Conservation (phyloP, 768 basidiomycete genomes). For the Phylloporus arenicola region DNA sequence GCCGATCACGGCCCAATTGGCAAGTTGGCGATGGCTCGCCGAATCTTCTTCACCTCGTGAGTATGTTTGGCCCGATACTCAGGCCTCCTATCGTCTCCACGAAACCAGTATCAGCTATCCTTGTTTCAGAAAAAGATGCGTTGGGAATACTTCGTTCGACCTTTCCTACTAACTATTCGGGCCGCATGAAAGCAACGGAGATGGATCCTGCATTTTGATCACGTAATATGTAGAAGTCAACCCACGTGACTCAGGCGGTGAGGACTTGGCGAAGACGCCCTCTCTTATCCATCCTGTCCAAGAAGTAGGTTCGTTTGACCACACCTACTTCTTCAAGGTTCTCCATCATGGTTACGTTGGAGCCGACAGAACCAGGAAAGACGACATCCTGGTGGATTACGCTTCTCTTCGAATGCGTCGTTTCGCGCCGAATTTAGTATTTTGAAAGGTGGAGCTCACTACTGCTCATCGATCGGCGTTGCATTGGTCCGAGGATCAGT, state of each 20-base stretch:
- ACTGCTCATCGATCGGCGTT: background rate
- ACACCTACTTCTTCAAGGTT: background rate
- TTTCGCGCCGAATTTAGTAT: background rate
- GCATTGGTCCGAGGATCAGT: conserved; percentile 12
- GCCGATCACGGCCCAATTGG: too few species aligned
- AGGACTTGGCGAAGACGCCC: too few species aligned
- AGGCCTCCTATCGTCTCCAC: too few species aligned
- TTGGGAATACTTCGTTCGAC: too few species aligned
- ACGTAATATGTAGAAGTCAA: conserved; percentile 3
- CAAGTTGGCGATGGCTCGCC: too few species aligned
- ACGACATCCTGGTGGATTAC: background rate
- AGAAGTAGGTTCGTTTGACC: background rate
- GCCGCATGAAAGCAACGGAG: too few species aligned
- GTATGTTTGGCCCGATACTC: too few species aligned
- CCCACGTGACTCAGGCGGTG: background rate
- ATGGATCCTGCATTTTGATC: too few species aligned
- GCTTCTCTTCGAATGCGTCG: conserved; percentile 4
- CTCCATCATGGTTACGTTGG: background rate
- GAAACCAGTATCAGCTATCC: too few species aligned
- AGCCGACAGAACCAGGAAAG: background rate
- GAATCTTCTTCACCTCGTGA: too few species aligned
- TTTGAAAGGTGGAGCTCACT: background rate
- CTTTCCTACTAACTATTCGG: too few species aligned
- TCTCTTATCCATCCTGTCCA: conserved; percentile 1
- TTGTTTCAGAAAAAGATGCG: too few species aligned